These are phyloP conservation scores for Protomyces gravidus DNA, from an alignment of 1,139 yeast species.

Conservation along the genomic window DNA sequence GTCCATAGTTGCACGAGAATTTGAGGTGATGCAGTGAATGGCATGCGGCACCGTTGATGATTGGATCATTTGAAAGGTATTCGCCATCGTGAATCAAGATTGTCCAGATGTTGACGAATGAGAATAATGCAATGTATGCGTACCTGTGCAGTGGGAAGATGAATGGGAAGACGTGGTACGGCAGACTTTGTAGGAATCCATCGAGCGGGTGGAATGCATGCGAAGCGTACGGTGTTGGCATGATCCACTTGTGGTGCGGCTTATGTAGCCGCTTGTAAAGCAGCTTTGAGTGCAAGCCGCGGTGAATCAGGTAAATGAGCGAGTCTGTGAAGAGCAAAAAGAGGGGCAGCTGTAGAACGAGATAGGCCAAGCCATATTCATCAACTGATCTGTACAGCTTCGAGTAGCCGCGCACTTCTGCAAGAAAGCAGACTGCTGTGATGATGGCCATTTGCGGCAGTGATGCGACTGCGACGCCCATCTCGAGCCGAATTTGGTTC, in stretches of 20 bases:
- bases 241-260: constrained; percentile 99
- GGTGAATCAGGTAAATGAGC: constrained; percentile 83
- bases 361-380: constrained; percentile 64
- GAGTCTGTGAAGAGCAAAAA: constrained; percentile 91
- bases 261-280: constrained; percentile 84
- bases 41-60: constrained; percentile 95
- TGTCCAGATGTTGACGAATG: constrained; percentile 95
- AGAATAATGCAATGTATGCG: constrained; percentile 71
- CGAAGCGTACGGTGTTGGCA: constrained; percentile 95
- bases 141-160: constrained; percentile 87
- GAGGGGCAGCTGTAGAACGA: constrained; percentile 62
- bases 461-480: constrained; percentile 68
- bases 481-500: constrained; percentile 82
- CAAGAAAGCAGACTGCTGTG: constrained; percentile 83
- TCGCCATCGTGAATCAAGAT: constrained; percentile 98
- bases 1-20: constrained; percentile 96
- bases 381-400: constrained; percentile 63
- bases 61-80: constrained; percentile 85
- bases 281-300: constrained; percentile 86
- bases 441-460: constrained; percentile 83
- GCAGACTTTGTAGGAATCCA: constrained; percentile 67
- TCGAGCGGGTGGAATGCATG: constrained; percentile 99
- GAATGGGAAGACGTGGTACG: constrained; percentile 81
- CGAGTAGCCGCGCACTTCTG: constrained; percentile 80
- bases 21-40: constrained; percentile 95